Evolutionary conservation across 1,284 basidiomycete species (phyloP), one percentile per base, ranked within the genome.

Genomic region (Meripilus lineatus): DNA sequence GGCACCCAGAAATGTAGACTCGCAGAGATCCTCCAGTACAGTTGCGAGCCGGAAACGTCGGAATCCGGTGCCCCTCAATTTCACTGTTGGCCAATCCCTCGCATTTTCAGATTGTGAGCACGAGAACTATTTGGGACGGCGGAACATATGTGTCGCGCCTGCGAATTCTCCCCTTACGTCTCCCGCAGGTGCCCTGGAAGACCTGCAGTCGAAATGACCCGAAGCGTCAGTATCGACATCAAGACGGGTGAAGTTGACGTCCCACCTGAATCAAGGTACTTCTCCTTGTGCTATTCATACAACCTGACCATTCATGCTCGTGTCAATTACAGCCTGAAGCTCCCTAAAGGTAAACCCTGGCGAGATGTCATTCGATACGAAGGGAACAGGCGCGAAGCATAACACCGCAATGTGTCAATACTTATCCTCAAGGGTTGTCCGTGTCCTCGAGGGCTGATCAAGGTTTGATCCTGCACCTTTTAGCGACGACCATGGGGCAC

Each of bases 171-270:
- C 24, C 13, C 33, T 42, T 41, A 48, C 47, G 36, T 35, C 28
- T 45, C 38, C 40, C 46, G 33, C 54, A 89, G 87, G 50, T 89
- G 86, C 58, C 67, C 70, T 37, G 70, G 72, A 28, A 60, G 63
- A 42, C 77, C 84, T 42, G 79, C 81, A n/a, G 67, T 84, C 20
- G 86, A 89, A 63, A 71, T 89, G 38, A 89, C 86, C 6, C 73
- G 71, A 45, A 64, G 72, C 25, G 67, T 77, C 21, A 63, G 71
- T n/a, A 63, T 85, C 37, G 69, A 87, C 52, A 50, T 68, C 32
- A 58, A 64, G 32, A 84, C 82, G n/a, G 86, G 85, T 3, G 74
- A 78, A 55, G 70, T 88, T 4, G 68, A 72, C 45, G 58, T 87
- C 40, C 79, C 81, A 41, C 47, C 65, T 26, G 57, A 66, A 35